Evolutionary conservation across 768 basidiomycete species (phyloP).

Genomic region (Galerina sulciceps): DNA sequence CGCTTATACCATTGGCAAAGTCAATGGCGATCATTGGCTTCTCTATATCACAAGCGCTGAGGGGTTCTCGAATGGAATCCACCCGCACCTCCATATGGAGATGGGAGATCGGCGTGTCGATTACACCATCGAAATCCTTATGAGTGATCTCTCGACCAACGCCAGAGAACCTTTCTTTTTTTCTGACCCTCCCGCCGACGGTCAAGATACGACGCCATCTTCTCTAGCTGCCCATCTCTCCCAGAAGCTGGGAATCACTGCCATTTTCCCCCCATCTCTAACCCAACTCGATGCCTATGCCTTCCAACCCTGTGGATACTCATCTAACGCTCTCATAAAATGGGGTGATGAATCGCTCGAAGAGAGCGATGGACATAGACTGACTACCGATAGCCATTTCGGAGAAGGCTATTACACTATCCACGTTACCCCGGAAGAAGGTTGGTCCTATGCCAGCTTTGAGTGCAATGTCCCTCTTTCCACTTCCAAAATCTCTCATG

Average conservation of each 20-base stretch:
- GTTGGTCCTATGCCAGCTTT: constrained; percentile 98
- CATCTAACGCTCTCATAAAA: constrained; percentile 85
- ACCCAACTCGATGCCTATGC: constrained; percentile 92
- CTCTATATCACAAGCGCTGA: constrained; percentile 84
- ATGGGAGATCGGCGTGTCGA: constrained; percentile 53
- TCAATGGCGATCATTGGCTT: constrained; percentile 99
- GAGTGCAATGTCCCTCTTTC: constrained; percentile 93
- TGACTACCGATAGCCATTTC: constrained; percentile 21
- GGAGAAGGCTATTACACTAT: constrained; percentile 97
- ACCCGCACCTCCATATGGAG: constrained; percentile 14
- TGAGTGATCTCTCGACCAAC: constrained; percentile 83
- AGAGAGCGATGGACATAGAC: constrained; percentile 16
- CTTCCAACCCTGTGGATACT: constrained; percentile 96
- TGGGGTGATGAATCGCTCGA: constrained; percentile 50
- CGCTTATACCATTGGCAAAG: constrained; percentile 96
- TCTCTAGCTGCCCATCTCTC: constrained; percentile 67
- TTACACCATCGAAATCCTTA: constrained; percentile 97
- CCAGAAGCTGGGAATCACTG: constrained; percentile 73
- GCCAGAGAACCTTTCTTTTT: constrained; percentile 83
- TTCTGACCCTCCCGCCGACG: constrained; percentile 29
- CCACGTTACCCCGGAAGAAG: constrained; percentile 97
- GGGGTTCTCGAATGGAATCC: constrained; percentile 24
- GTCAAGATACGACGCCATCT: constrained; percentile 43
- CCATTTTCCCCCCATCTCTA: constrained; percentile 78
- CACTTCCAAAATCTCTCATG: constrained; percentile 32